Evolutionary conservation across 768 basidiomycete species (phyloP).

Genomic region (Holtermanniella nyarrowii): DNA sequence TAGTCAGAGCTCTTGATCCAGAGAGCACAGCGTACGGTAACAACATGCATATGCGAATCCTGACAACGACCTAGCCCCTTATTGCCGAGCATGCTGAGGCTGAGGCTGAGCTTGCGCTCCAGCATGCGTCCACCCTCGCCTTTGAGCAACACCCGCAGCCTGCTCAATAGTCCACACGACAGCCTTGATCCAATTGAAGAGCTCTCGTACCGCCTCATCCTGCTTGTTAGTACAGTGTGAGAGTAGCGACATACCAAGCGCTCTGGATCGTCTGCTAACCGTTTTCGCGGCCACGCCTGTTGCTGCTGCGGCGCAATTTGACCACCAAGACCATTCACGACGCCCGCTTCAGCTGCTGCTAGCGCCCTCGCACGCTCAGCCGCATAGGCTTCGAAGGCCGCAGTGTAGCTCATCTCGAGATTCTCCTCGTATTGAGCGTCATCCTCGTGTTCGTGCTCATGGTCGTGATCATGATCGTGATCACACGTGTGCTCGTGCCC

Average conservation of each 20-base stretch:
- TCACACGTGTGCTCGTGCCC: constrained; percentile 1
- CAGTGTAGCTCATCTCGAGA: constrained; percentile 7
- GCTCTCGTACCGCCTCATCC: constrained; percentile 35
- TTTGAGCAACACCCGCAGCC: constrained; percentile 31
- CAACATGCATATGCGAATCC: neutral
- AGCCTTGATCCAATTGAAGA: constrained; percentile 40
- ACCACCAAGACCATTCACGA: neutral
- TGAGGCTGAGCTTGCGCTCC: neutral
- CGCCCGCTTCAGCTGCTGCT: neutral
- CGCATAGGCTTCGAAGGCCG: constrained; percentile 9
- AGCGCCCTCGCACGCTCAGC: constrained; percentile 5
- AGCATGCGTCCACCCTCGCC: constrained; percentile 12
- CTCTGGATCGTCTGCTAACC: constrained; percentile 31
- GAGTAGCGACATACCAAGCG: constrained; percentile 16
- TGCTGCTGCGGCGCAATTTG: neutral
- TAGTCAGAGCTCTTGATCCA: too few species aligned
- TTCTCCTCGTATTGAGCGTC: constrained; percentile 3
- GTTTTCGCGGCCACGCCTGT: neutral
- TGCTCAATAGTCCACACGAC: constrained; percentile 40
- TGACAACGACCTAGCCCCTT: neutral
- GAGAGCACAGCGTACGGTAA: too few species aligned
- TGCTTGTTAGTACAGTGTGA: constrained; percentile 4
- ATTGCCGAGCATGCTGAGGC: neutral
- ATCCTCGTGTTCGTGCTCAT: constrained; percentile 4
- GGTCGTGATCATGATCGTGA: constrained; percentile 3